Percentiles rank a stretch among this genome's conserved stretches.
Evolutionary conservation across 805 yeast species (phyloP).

Genomic region (Spathaspora sp.): DNA sequence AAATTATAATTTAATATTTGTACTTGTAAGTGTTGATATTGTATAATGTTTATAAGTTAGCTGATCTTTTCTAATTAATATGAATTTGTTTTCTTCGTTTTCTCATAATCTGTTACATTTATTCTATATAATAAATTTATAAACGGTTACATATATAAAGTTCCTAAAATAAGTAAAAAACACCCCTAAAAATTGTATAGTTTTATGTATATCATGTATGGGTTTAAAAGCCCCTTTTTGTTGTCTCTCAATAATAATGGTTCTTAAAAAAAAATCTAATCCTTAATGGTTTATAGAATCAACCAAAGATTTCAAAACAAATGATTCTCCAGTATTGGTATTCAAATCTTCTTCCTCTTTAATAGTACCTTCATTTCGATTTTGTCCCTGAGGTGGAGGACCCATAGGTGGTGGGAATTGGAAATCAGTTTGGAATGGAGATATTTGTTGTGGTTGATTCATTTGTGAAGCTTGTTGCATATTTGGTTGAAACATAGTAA

Average conservation of each 20-base stretch:
- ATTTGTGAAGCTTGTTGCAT: background rate
- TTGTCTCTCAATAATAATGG: no score
- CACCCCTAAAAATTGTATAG: background rate
- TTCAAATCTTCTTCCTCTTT: constrained; percentile 3
- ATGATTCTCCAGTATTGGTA: constrained; percentile 14
- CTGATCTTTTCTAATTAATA: no score
- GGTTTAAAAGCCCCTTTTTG: no score
- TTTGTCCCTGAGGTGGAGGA: background rate
- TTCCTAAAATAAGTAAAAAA: background rate
- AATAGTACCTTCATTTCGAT: background rate
- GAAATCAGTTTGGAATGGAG: constrained; percentile 3
- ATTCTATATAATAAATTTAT: background rate
- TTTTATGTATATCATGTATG: background rate
- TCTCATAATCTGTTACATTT: no score
- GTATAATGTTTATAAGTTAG: no score
- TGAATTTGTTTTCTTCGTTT: no score
- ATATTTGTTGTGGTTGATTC: background rate
- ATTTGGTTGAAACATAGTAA: constrained; percentile 6
- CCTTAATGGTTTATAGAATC: constrained; percentile 35
- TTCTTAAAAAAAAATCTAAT: background rate
- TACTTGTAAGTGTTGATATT: no score
- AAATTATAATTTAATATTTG: no score
- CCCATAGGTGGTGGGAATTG: background rate
- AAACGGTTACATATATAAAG: background rate
- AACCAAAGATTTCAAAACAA: constrained; percentile 38